Percentiles rank a stretch among this genome's conserved stretches.
phyloP scores from a whole-genome alignment of 176 grass and related monocot species.

The Alloteropsis semialata region DNA sequence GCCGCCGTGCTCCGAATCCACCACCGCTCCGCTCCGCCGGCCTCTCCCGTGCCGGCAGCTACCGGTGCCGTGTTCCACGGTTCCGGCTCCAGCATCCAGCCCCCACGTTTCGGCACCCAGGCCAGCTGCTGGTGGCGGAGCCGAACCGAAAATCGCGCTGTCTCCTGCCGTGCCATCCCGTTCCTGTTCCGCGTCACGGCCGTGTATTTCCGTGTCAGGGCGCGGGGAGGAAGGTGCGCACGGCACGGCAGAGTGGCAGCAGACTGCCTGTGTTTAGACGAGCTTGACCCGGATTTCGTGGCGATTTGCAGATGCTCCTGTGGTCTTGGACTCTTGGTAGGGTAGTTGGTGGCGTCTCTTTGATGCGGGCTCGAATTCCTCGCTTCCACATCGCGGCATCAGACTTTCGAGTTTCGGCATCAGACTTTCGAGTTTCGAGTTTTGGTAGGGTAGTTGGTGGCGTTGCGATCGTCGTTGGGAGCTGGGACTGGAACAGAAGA shows the following conservation, averaged over 20 bases:
- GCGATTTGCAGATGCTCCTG: too few species aligned
- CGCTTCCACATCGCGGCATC: neutral
- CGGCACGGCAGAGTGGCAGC: neutral
- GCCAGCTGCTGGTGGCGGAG: too few species aligned
- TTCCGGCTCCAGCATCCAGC: neutral
- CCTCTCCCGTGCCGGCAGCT: neutral
- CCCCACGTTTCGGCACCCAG: neutral
- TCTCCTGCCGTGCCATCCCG: neutral
- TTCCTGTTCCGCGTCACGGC: neutral
- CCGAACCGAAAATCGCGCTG: neutral
- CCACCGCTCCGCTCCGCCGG: too few species aligned
- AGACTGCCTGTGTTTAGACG: neutral
- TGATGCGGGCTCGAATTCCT: neutral
- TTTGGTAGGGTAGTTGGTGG: too few species aligned
- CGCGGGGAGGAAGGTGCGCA: neutral
- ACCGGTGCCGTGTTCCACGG: conserved; percentile 4
- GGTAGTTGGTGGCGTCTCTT: neutral
- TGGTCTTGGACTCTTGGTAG: too few species aligned
- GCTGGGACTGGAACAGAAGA: neutral
- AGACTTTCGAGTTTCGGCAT: too few species aligned
- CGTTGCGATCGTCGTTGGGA: neutral
- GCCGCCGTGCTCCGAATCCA: neutral
- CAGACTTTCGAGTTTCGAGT: too few species aligned
- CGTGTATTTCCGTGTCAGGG: neutral
- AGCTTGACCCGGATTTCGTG: conserved; percentile 5